Evolutionary conservation across 352 stramenopile genomes (phyloP).

Genomic region (Phytophthora kernoviae): DNA sequence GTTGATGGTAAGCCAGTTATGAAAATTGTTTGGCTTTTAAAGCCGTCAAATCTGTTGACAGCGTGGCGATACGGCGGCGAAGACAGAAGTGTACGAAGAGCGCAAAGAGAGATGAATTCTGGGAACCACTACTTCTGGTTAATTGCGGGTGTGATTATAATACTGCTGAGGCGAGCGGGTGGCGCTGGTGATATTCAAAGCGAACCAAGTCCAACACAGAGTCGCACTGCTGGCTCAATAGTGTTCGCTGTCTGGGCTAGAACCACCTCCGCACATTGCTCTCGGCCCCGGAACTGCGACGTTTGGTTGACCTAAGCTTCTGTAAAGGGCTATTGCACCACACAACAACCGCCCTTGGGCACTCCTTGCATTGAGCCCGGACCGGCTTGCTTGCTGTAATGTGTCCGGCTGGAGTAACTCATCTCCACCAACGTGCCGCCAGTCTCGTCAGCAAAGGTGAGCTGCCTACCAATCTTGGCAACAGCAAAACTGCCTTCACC

Average conservation of each 20-base stretch:
- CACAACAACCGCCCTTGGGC: constrained; percentile 27
- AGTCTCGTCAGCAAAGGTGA: constrained; percentile 74
- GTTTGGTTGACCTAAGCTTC: constrained; percentile 8
- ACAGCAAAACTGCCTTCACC: constrained; percentile 4
- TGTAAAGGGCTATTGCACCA: constrained; percentile 17
- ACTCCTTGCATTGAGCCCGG: constrained; percentile 36
- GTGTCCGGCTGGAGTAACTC: constrained; percentile 73
- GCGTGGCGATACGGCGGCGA: too few species aligned
- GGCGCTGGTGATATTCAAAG: constrained; percentile 8
- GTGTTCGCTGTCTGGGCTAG: constrained; percentile 2
- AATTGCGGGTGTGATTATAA: constrained; percentile 13
- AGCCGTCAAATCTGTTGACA: too few species aligned
- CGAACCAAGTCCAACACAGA: constrained; percentile 9
- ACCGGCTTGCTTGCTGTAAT: constrained; percentile 80
- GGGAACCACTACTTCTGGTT: neutral
- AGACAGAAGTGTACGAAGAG: neutral
- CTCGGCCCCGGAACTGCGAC: neutral
- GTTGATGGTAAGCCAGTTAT: too few species aligned
- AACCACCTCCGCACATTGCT: constrained; percentile 3
- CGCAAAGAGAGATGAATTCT: constrained; percentile 22
- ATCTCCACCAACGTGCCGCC: constrained; percentile 63
- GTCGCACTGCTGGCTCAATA: constrained; percentile 1
- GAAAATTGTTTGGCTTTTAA: too few species aligned
- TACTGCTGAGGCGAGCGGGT: constrained; percentile 11
- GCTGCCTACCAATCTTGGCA: constrained; percentile 41